A percentile compares a stretch with the other conserved stretches of the same genome.
phyloP scores from a whole-genome alignment of 2,329 filamentous ascomycete genomes.

The Sclerotinia borealis region DNA sequence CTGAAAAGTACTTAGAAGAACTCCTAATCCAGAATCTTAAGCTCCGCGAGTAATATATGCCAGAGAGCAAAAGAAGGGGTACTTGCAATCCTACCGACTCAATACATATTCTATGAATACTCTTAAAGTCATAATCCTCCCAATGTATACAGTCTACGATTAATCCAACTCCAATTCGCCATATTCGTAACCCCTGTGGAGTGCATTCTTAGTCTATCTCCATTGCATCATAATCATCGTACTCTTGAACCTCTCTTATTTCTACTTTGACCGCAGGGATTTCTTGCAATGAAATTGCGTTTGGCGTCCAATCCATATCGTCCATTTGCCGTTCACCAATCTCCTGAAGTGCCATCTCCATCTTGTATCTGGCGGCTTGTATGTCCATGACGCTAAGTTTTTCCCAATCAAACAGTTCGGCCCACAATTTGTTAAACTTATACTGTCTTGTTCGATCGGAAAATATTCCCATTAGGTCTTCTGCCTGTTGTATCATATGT shows the following conservation, averaged over 20 bases:
- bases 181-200: neutral
- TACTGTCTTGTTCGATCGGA: slow-evolving; percentile 23
- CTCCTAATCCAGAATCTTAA: neutral
- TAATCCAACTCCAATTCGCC: neutral
- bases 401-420: slow-evolving; percentile 27
- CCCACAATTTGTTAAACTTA: slow-evolving; percentile 25
- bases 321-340: slow-evolving; percentile 29
- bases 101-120: neutral
- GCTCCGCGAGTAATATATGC: neutral
- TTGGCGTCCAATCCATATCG: slow-evolving; percentile 33
- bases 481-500: slow-evolving; percentile 25
- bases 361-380: slow-evolving; percentile 18
- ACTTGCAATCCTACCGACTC: slow-evolving; percentile 2
- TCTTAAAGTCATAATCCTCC: neutral
- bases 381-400: slow-evolving; percentile 12
- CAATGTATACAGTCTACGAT: neutral
- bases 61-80: slow-evolving; percentile 2
- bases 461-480: slow-evolving; percentile 30
- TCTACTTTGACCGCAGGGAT: slow-evolving; percentile 10
- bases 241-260: slow-evolving; percentile 5
- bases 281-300: slow-evolving; percentile 27
- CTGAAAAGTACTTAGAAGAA: neutral
- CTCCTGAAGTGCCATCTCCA: slow-evolving; percentile 25
- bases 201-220: slow-evolving; percentile 21
- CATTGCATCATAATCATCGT: slow-evolving; percentile 23